Conservation (phyloP, 1,284 basidiomycete species). For the Athelia psychrophila region DNA sequence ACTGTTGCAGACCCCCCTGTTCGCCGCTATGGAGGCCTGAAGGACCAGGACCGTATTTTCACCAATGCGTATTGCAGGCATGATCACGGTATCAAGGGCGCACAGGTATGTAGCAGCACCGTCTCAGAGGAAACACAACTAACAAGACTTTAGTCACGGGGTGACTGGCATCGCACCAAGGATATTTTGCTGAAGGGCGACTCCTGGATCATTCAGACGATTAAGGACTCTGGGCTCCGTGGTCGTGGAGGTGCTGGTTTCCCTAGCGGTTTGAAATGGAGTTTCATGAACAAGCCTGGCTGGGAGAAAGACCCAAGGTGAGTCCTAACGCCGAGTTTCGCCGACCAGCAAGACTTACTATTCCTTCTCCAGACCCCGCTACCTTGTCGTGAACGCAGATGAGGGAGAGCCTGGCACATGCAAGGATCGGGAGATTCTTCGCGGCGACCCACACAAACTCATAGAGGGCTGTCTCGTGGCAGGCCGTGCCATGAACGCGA, state of each 20-base stretch:
- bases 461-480: slow-evolving; percentile 97
- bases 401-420: slow-evolving; percentile 99
- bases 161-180: slow-evolving; percentile 98
- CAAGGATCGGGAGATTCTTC: slow-evolving; percentile 98
- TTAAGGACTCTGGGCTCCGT: slow-evolving; percentile 95
- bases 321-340: slow-evolving; percentile 16
- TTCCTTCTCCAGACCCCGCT: slow-evolving; percentile 66
- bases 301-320: slow-evolving; percentile 94
- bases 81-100: slow-evolving; percentile 89
- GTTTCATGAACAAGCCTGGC: slow-evolving; percentile 98
- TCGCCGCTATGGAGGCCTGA: slow-evolving; percentile 84
- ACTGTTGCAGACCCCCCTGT: slow-evolving; percentile 83
- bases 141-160: slow-evolving; percentile 64
- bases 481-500: slow-evolving; percentile 98
- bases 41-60: slow-evolving; percentile 93
- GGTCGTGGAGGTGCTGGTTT: slow-evolving; percentile 98
- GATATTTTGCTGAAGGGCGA: slow-evolving; percentile 95
- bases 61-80: slow-evolving; percentile 85
- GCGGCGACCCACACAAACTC: slow-evolving; percentile 98
- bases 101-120: slow-evolving; percentile 52
- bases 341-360: background rate
- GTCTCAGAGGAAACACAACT: background rate
- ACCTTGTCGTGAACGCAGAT: slow-evolving; percentile 97
- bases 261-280: slow-evolving; percentile 97
- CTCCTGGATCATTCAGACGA: slow-evolving; percentile 94